A percentile compares a stretch with the other conserved stretches of the same genome.
Conservation (phyloP, 2,329 filamentous ascomycete species). For the Dactylellina leptospora region DNA sequence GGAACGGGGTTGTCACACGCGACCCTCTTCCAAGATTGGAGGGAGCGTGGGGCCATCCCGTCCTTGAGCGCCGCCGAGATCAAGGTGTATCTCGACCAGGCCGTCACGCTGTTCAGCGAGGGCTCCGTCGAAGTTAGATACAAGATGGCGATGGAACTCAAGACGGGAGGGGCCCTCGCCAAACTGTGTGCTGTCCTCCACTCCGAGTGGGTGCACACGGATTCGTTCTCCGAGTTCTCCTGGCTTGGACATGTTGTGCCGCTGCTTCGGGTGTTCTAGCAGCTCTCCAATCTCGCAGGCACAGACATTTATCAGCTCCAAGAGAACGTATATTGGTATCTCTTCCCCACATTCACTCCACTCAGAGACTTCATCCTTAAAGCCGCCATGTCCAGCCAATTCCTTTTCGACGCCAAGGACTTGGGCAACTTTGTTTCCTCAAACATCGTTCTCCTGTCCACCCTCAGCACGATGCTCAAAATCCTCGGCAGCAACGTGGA, state of each 20-base stretch:
- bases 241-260: constrained; percentile 13
- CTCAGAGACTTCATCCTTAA: constrained; percentile 3
- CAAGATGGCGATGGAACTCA: neutral
- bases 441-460: neutral
- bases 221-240: constrained; percentile 6
- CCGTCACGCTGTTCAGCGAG: constrained; percentile 1
- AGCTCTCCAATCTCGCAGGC: constrained; percentile 6
- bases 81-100: constrained; percentile 2
- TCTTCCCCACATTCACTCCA: neutral
- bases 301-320: constrained; percentile 1
- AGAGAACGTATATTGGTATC: neutral
- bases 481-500: neutral
- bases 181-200: neutral
- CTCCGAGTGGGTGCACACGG: constrained; percentile 12
- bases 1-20: neutral
- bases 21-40: neutral
- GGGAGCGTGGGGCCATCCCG: neutral
- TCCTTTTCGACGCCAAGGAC: constrained; percentile 6
- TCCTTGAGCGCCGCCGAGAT: constrained; percentile 5
- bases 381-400: neutral
- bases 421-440: constrained; percentile 1
- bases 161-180: neutral
- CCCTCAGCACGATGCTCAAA: neutral
- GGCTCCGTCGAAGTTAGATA: constrained; percentile 4
- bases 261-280: constrained; percentile 13